Conservation (phyloP, 108 stramenopile species). For the Cylindrotheca fusiformis region DNA sequence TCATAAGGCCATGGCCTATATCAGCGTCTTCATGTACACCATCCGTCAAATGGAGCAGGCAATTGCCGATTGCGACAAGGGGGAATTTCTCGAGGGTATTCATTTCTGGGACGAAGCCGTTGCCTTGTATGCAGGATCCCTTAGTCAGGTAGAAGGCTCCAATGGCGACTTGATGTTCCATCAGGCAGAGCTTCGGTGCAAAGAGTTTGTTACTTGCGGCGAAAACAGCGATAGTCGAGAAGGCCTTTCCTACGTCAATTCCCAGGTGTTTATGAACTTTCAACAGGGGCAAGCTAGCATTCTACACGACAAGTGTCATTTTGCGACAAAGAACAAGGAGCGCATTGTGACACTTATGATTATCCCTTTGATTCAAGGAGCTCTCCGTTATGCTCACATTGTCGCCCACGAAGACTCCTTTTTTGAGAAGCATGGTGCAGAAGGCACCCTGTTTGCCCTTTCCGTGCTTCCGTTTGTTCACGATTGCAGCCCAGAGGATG, state of each 20-base stretch:
- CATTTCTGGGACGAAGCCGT: constrained; percentile 70
- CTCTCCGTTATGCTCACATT: constrained; percentile 53
- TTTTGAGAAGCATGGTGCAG: constrained; percentile 40
- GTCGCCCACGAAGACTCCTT: constrained; percentile 14
- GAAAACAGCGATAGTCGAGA: constrained; percentile 37
- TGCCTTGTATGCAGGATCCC: constrained; percentile 60
- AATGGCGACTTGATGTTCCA: constrained; percentile 36
- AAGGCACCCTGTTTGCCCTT: constrained; percentile 60
- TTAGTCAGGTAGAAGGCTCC: constrained; percentile 25
- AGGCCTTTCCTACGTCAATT: constrained; percentile 49
- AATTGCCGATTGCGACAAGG: constrained; percentile 64
- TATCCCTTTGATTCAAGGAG: constrained; percentile 68
- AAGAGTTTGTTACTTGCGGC: constrained; percentile 39
- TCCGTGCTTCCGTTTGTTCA: constrained; percentile 57
- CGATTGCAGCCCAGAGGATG: constrained; percentile 34
- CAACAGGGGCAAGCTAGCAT: constrained; percentile 38
- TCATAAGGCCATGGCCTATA: constrained; percentile 50
- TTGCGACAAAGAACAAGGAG: constrained; percentile 33
- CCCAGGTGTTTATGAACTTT: constrained; percentile 46
- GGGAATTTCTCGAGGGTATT: constrained; percentile 38
- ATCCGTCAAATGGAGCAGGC: constrained; percentile 51
- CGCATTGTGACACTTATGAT: constrained; percentile 48
- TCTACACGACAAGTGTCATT: constrained; percentile 36
- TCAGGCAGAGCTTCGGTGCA: constrained; percentile 47
- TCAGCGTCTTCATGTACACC: constrained; percentile 64